Evolutionary conservation across 768 basidiomycete species (phyloP).

Genomic region (Tephrocybe sp.): DNA sequence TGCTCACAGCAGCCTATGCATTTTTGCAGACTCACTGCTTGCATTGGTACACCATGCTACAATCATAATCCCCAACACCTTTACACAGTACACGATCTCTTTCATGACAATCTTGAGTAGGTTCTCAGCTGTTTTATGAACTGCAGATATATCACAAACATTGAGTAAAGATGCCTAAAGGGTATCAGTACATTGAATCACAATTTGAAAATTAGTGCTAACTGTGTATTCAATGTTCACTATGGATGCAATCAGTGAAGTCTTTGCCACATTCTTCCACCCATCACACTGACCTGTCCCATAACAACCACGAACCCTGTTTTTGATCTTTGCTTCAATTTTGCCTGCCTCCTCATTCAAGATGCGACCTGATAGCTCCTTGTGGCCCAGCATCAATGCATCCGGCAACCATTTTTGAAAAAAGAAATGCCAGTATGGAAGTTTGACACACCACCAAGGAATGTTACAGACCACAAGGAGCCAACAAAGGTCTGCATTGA

Average conservation of each 20-base stretch:
- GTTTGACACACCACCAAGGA: constrained; percentile 1
- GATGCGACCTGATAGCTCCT: constrained; percentile 11
- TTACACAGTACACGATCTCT: constrained; percentile 20
- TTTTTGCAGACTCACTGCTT: constrained; percentile 21
- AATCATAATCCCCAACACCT: constrained; percentile 10
- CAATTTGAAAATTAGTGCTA: constrained; percentile 1
- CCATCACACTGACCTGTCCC: constrained; percentile 30
- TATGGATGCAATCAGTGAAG: constrained; percentile 22
- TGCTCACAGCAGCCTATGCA: constrained; percentile 14
- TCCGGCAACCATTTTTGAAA: constrained; percentile 5
- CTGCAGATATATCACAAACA: constrained; percentile 21
- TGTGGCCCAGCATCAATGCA: constrained; percentile 6
- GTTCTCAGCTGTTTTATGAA: constrained; percentile 25
- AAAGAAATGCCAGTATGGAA: constrained; percentile 1
- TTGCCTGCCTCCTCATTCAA: constrained; percentile 6
- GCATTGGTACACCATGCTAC: constrained; percentile 24
- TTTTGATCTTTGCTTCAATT: constrained; percentile 16
- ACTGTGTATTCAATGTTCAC: constrained; percentile 25
- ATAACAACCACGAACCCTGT: not conserved
- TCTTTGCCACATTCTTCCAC: constrained; percentile 29
- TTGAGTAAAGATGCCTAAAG: constrained; percentile 19
- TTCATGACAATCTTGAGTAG: constrained; percentile 20
- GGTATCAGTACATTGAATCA: not conserved
- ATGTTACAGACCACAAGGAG: constrained; percentile 6
- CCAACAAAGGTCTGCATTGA: constrained; percentile 6